Base-by-base conservation (phyloP, 805 yeast species). In the Groenewaldozyma salmanticensis region DNA sequence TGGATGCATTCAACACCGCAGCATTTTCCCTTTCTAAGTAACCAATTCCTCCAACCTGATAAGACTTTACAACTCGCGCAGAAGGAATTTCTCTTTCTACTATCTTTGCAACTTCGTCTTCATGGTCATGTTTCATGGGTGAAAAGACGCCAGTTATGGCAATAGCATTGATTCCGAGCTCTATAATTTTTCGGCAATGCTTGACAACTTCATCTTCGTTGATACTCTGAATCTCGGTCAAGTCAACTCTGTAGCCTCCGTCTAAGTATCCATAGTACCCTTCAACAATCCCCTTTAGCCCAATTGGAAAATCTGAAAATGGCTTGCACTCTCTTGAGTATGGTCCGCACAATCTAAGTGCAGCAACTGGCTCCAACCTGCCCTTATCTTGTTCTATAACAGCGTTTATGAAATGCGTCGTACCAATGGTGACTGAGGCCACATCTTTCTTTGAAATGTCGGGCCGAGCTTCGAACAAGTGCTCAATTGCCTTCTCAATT, bases 321-420 rank as follows among this genome's bases (percentile, higher is more conserved):
- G 75, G 74, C 4, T 60, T 60, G 3, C 58, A 49, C 15, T 59
- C 53, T 3, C 49, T 49, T 1, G 70, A 57, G 48, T 67, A 70
- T 2, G 70, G 70, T 4, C 72, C 70, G 47, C 67, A 64, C 9
- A 71, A 44, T 48, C 75, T 52, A n/a, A 70, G 40, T 3, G 69
- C 72, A 0, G 73, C 74, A 13, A 70, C 72, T 37, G 50, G 57
- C 16, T 66, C 71, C 37, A 70, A 50, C 36, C 70, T 52, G 3
- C 66, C 62, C 20, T 52, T 45, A 48, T 70, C 74, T 42, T 64
- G 64, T 48, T 70, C 75, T 18, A 71, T 60, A 19, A 70, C 71
- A 13, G 74, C 72, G 53, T 70, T 70, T 50, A 70, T 68, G 53
- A 70, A 70, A 45, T 70, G 75, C 1, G 75, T 71, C 2, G 75